phyloP scores from a whole-genome alignment of 352 stramenopile genomes.

The Phytophthora uliginosa region DNA sequence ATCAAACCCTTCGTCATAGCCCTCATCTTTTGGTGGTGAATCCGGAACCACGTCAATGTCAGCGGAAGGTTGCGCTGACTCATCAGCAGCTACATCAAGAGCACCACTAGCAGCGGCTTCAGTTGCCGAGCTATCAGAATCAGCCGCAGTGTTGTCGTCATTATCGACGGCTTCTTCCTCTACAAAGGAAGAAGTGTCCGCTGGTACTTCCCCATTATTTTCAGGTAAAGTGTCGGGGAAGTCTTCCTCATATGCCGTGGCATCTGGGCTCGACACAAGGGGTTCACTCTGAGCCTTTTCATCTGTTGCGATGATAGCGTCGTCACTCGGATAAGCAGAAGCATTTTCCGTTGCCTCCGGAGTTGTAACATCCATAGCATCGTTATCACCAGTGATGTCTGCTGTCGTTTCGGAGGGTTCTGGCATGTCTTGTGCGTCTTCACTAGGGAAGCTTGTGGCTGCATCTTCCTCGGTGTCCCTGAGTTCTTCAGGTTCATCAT shows the following conservation, averaged over 20 bases:
- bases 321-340: conserved; percentile 4
- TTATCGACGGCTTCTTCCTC: not conserved
- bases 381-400: conserved; percentile 1
- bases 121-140: conserved; percentile 1
- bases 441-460: not conserved
- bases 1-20: conserved; percentile 44
- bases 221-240: conserved; percentile 11
- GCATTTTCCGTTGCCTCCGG: conserved; percentile 3
- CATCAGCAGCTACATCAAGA: not conserved
- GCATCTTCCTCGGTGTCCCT: not conserved
- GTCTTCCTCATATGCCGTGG: conserved; percentile 22
- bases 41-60: not conserved
- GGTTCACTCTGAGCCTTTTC: not conserved
- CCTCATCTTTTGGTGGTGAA: conserved; percentile 17
- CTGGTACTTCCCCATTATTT: conserved; percentile 3
- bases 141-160: not conserved
- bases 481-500: not conserved
- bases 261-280: conserved; percentile 7
- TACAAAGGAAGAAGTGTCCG: not conserved
- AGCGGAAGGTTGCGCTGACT: not conserved
- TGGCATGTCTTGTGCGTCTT: not conserved
- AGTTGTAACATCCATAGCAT: not conserved
- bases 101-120: not conserved
- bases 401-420: not conserved
- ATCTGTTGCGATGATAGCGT: not conserved